A percentile compares a stretch with the other conserved stretches of the same genome.
These are phyloP conservation scores for Solanum pinnatisectum DNA, from an alignment of 257 asterid species.

Conservation along the genomic window DNA sequence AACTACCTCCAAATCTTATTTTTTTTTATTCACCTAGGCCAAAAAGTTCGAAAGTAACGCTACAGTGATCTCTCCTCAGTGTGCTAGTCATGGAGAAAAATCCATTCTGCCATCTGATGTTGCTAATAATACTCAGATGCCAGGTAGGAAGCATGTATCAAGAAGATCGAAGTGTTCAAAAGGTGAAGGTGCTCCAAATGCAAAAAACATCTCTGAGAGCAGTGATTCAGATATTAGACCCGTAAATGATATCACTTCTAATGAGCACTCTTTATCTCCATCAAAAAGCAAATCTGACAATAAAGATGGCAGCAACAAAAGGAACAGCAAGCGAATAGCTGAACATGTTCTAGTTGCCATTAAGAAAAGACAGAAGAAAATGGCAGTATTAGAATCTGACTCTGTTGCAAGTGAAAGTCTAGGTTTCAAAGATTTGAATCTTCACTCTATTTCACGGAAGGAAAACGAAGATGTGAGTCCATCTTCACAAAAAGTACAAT, in stretches of 20 bases:
- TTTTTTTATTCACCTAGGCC: conserved; percentile 29
- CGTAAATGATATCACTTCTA: conserved; percentile 32
- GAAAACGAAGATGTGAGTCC: conserved; percentile 17
- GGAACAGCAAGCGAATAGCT: conserved; percentile 87
- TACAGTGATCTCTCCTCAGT: conserved; percentile 21
- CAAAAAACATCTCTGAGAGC: conserved; percentile 28
- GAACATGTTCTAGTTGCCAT: conserved; percentile 60
- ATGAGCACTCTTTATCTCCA: conserved; percentile 22
- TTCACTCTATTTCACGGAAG: conserved; percentile 25
- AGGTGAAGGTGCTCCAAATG: conserved; percentile 62
- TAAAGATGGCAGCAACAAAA: conserved; percentile 46
- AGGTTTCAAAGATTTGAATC: conserved; percentile 37
- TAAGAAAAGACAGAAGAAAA: conserved; percentile 69
- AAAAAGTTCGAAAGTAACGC: conserved; percentile 34
- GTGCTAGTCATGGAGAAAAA: conserved; percentile 34
- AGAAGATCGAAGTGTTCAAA: conserved; percentile 61
- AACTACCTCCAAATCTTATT: not conserved
- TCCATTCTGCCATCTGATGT: conserved; percentile 30
- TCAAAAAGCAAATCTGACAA: conserved; percentile 34
- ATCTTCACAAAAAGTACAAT: conserved; percentile 33
- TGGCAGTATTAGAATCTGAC: conserved; percentile 50
- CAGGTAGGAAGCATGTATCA: conserved; percentile 44
- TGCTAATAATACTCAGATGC: conserved; percentile 33
- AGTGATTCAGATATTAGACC: conserved; percentile 52
- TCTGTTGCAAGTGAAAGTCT: conserved; percentile 39